A percentile compares a stretch with the other conserved stretches of the same genome.
Conservation (phyloP, 75 land plant genomes). For the Picea sitchensis region DNA sequence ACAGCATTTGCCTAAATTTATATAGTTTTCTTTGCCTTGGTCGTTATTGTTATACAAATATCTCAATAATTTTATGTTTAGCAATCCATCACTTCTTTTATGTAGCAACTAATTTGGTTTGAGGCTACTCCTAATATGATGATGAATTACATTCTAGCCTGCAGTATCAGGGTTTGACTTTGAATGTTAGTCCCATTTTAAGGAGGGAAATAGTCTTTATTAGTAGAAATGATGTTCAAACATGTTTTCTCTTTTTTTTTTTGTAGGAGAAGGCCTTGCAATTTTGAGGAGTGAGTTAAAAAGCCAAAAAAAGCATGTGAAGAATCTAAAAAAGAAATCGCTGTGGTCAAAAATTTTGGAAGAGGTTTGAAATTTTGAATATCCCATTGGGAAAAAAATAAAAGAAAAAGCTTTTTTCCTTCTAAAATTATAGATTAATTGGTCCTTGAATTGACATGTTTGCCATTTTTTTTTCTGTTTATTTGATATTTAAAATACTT, state of each 20-base stretch:
- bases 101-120: neutral
- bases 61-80: neutral
- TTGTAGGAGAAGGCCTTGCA: constrained; percentile 71
- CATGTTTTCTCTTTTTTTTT: constrained; percentile 7
- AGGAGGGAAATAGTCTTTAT: neutral
- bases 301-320: constrained; percentile 85
- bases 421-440: too few species aligned
- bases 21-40: neutral
- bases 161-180: neutral
- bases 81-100: neutral
- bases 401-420: too few species aligned
- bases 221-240: neutral
- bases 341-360: constrained; percentile 92
- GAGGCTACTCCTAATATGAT: neutral
- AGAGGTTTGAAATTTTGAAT: constrained; percentile 55
- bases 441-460: too few species aligned
- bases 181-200: neutral
- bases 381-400: too few species aligned
- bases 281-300: constrained; percentile 73
- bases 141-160: neutral
- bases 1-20: neutral
- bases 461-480: too few species aligned
- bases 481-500: too few species aligned
- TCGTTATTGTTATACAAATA: neutral
- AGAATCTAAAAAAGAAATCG: constrained; percentile 79